Evolutionary conservation across 2,329 filamentous ascomycete genomes (phyloP).

Genomic region (Cryphonectria parasitica): DNA sequence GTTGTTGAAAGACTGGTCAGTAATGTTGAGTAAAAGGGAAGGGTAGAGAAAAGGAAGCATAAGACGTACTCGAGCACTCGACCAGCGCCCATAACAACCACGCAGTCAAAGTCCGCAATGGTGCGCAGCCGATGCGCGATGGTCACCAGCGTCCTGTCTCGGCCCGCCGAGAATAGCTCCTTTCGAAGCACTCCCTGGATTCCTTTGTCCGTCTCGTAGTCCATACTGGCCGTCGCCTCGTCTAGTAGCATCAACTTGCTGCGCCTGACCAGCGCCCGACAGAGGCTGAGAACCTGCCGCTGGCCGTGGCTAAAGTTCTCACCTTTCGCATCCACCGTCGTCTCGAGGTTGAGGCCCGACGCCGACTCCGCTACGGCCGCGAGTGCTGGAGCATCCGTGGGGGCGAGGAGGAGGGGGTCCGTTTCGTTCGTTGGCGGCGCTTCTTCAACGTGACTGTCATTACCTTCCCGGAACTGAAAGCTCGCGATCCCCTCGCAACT

Average conservation of each 20-base stretch:
- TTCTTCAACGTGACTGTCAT: slow-evolving; percentile 29
- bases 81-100: slow-evolving; percentile 61
- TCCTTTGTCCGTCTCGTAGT: slow-evolving; percentile 59
- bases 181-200: slow-evolving; percentile 58
- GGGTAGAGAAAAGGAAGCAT: too few relatives aligned
- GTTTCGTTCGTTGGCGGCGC: slow-evolving; percentile 25
- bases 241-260: slow-evolving; percentile 61
- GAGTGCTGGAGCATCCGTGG: slow-evolving; percentile 13
- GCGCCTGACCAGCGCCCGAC: slow-evolving; percentile 57
- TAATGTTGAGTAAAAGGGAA: background rate
- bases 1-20: background rate
- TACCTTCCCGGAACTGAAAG: slow-evolving; percentile 45
- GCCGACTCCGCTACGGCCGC: slow-evolving; percentile 31
- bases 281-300: slow-evolving; percentile 61
- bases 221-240: slow-evolving; percentile 64
- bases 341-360: slow-evolving; percentile 45
- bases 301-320: slow-evolving; percentile 63
- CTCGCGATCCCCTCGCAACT: slow-evolving; percentile 64
- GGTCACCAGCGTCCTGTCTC: slow-evolving; percentile 57
- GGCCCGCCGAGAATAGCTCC: slow-evolving; percentile 49
- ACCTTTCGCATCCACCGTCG: slow-evolving; percentile 55
- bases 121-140: slow-evolving; percentile 62
- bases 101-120: slow-evolving; percentile 62
- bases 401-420: slow-evolving; percentile 21
- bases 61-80: slow-evolving; percentile 50